These are phyloP conservation scores for Picea sitchensis DNA, from an alignment of 75 land plant genomes.

Conservation along the genomic window DNA sequence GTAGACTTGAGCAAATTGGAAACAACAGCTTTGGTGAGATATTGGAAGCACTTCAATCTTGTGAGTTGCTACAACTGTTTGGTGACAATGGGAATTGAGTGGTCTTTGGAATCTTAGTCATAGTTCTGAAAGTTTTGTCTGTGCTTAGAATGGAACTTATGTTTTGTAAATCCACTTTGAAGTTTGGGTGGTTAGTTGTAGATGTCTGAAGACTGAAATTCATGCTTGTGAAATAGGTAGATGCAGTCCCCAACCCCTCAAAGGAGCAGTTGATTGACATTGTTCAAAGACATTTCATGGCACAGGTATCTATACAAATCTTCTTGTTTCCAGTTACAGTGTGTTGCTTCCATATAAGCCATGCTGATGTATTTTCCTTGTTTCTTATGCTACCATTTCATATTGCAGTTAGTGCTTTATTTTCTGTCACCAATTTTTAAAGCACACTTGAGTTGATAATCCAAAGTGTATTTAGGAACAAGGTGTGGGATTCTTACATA, in stretches of 20 bases:
- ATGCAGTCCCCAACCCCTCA: conserved; percentile 69
- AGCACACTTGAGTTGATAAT: neutral
- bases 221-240: conserved; percentile 32
- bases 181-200: neutral
- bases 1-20: conserved; percentile 91
- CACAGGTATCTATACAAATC: conserved; percentile 57
- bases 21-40: conserved; percentile 83
- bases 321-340: neutral
- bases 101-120: neutral
- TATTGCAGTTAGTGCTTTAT: neutral
- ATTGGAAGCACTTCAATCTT: conserved; percentile 84
- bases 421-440: neutral
- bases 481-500: neutral
- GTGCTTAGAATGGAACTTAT: neutral
- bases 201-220: neutral
- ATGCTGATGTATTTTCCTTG: neutral
- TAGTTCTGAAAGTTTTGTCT: neutral
- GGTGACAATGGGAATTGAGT: neutral
- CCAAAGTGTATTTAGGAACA: neutral
- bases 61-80: conserved; percentile 27
- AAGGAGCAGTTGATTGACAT: conserved; percentile 80
- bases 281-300: conserved; percentile 77
- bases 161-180: neutral
- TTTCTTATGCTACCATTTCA: neutral
- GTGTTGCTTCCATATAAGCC: neutral